Percentiles rank a stretch among this genome's conserved stretches.
phyloP scores from a whole-genome alignment of 305 asterid species.

The Fraxinus nigra region DNA sequence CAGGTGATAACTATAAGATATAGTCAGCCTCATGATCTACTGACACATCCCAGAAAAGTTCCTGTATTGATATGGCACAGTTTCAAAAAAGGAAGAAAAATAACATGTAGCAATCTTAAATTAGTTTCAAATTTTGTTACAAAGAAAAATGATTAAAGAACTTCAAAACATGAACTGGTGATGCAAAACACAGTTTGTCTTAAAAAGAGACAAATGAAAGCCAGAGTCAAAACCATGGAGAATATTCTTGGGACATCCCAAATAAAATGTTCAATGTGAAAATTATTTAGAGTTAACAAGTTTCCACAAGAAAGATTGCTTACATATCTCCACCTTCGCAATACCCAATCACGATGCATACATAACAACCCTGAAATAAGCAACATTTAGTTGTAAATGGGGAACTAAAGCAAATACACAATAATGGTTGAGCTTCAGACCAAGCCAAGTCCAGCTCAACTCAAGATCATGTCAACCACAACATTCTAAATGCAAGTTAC shows the following conservation, averaged over 20 bases:
- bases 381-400: conserved; percentile 16
- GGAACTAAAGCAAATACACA: conserved; percentile 4
- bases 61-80: background rate
- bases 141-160: background rate
- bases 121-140: background rate
- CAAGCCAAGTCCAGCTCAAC: background rate
- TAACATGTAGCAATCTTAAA: background rate
- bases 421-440: background rate
- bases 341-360: conserved; percentile 94
- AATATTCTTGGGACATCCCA: background rate
- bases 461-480: background rate
- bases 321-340: conserved; percentile 99
- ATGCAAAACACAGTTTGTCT: background rate
- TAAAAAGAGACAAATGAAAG: background rate
- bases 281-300: background rate
- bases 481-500: background rate
- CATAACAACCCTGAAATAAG: conserved; percentile 86
- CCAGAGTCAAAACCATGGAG: background rate
- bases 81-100: background rate
- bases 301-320: conserved; percentile 36
- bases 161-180: background rate
- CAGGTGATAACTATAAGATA: conserved; percentile 11
- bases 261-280: background rate
- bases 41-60: background rate
- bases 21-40: conserved; percentile 3